Percentiles rank a stretch among this genome's conserved stretches.
phyloP scores from a whole-genome alignment of 305 asterid genomes.

The Fraxinus velutina region DNA sequence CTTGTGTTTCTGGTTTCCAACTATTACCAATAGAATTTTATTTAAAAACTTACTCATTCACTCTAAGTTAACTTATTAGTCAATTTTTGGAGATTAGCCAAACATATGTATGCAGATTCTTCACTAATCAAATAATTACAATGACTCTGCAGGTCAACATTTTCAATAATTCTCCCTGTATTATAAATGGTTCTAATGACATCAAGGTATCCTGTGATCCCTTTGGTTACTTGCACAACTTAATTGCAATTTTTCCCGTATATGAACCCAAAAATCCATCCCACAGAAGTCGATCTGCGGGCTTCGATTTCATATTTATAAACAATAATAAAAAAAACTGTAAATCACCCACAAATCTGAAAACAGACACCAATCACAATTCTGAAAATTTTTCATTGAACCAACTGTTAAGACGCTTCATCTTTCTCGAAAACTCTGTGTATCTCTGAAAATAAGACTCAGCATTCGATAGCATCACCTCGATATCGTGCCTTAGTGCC shows the following conservation, averaged over 20 bases:
- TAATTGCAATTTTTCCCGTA: neutral
- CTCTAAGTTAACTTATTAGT: neutral
- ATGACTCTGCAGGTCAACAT: neutral
- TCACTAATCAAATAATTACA: neutral
- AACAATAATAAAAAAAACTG: neutral
- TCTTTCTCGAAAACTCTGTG: conserved; percentile 49
- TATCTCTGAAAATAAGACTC: conserved; percentile 49
- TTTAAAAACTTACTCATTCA: neutral
- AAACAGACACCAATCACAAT: conserved; percentile 21
- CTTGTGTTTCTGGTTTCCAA: neutral
- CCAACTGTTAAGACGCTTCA: conserved; percentile 51
- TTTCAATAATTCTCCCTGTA: neutral
- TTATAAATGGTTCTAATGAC: neutral
- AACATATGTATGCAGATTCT: neutral
- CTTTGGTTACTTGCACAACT: neutral
- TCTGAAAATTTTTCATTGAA: conserved; percentile 36
- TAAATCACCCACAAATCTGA: neutral
- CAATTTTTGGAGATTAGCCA: neutral
- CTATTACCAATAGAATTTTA: neutral
- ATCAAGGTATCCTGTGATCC: neutral
- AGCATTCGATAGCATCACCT: conserved; percentile 61
- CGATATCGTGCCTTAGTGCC: conserved; percentile 63
- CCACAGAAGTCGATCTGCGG: neutral
- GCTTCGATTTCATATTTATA: neutral
- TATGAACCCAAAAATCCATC: neutral